These are phyloP conservation scores for Talaromyces sp. DNA, from an alignment of 2,329 filamentous ascomycete species.

Conservation along the genomic window DNA sequence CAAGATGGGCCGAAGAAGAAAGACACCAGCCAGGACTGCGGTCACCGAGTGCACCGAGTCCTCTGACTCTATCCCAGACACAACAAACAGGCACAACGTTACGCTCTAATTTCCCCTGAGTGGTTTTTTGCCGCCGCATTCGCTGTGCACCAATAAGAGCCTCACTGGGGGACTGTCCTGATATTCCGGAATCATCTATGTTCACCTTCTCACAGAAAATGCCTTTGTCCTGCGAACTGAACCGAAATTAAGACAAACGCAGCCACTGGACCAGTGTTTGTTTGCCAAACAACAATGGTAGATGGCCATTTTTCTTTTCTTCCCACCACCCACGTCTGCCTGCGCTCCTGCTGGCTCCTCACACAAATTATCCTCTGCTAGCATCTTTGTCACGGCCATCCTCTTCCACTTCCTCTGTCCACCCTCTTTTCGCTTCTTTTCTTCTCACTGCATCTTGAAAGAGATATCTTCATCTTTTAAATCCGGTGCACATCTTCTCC, in stretches of 20 bases:
- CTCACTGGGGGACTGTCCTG: not conserved
- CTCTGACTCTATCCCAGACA: not conserved
- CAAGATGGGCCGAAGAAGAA: not conserved
- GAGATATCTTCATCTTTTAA: not conserved
- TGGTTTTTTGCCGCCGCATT: not conserved
- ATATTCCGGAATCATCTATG: constrained; percentile 4
- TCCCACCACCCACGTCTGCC: not conserved
- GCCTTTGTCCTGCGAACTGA: not conserved
- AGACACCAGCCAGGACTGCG: not conserved
- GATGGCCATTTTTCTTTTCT: not conserved
- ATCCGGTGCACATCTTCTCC: not conserved
- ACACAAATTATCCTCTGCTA: not conserved
- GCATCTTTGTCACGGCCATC: not conserved
- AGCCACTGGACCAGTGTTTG: not conserved
- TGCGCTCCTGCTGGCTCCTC: not conserved
- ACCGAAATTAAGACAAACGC: not conserved
- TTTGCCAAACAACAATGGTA: not conserved
- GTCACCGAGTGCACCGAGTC: too few species aligned
- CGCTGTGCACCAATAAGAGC: not conserved
- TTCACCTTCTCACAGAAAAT: not conserved
- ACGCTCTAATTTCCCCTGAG: not conserved
- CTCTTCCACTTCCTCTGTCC: not conserved
- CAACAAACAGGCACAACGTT: not conserved
- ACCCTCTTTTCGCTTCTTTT: not conserved
- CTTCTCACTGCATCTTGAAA: not conserved